A percentile compares a stretch with the other conserved stretches of the same genome.
phyloP scores from a whole-genome alignment of 1,284 basidiomycete genomes.

The Cystobasidiaceae sp. region DNA sequence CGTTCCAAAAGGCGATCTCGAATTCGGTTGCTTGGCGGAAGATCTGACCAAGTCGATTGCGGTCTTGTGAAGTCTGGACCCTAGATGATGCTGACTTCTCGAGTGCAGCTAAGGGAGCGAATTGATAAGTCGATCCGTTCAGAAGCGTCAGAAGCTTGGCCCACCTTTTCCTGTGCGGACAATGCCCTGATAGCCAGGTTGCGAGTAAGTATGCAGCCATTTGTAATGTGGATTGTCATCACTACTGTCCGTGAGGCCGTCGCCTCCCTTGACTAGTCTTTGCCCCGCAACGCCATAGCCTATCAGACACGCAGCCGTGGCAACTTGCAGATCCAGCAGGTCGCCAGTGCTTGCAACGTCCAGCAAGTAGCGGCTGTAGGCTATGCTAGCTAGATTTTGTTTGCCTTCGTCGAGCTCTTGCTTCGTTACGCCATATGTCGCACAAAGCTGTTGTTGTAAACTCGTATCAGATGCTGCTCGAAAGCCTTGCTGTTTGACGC shows the following conservation, averaged over 20 bases:
- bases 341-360: constrained; percentile 71
- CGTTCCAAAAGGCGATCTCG: constrained; percentile 84
- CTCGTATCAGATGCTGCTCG: too few relatives aligned
- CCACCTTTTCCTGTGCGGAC: not conserved
- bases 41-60: constrained; percentile 59
- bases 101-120: constrained; percentile 56
- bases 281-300: constrained; percentile 89
- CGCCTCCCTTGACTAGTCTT: not conserved
- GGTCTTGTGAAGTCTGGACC: constrained; percentile 60
- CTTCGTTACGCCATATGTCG: constrained; percentile 60
- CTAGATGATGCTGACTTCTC: constrained; percentile 58
- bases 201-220: not conserved
- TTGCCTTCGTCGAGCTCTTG: constrained; percentile 59
- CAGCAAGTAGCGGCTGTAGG: constrained; percentile 77
- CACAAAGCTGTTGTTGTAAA: too few relatives aligned
- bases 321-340: constrained; percentile 66
- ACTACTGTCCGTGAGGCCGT: not conserved
- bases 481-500: too few relatives aligned
- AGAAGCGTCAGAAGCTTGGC: not conserved
- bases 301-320: constrained; percentile 76
- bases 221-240: constrained; percentile 1
- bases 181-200: not conserved
- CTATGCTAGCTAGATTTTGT: constrained; percentile 58
- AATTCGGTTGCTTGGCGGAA: constrained; percentile 74
- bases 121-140: not conserved